A percentile compares a stretch with the other conserved stretches of the same genome.
Evolutionary conservation across 768 basidiomycete species (phyloP).

Genomic region (Mycena crocata): DNA sequence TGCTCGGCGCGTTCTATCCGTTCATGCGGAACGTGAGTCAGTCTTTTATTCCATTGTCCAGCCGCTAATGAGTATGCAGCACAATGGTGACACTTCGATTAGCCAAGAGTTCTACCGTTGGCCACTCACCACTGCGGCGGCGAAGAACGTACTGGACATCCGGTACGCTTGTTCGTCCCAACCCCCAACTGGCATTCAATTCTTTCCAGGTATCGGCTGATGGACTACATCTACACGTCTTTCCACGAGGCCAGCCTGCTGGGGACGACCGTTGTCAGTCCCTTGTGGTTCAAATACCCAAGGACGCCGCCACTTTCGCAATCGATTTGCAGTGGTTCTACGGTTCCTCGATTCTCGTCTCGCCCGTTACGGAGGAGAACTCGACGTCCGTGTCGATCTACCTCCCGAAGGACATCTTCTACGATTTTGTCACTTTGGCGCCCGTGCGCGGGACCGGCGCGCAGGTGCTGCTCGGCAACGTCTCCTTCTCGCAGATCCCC

Average conservation of each 20-base stretch:
- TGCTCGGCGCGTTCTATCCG: conserved; percentile 80
- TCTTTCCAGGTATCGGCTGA: conserved; percentile 64
- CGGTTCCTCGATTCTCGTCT: conserved; percentile 74
- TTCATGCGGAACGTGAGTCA: conserved; percentile 79
- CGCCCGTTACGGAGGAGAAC: conserved; percentile 73
- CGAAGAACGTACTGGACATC: conserved; percentile 69
- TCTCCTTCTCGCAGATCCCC: conserved; percentile 69
- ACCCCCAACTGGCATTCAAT: neutral
- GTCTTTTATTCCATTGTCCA: neutral
- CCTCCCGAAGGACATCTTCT: conserved; percentile 73
- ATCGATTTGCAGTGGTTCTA: conserved; percentile 80
- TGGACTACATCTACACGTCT: conserved; percentile 80
- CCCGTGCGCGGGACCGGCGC: conserved; percentile 62
- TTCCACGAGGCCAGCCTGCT: conserved; percentile 68
- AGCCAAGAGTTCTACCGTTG: conserved; percentile 79
- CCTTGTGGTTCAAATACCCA: conserved; percentile 78
- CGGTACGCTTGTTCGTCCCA: conserved; percentile 53
- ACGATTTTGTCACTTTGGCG: conserved; percentile 66
- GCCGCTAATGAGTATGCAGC: conserved; percentile 16
- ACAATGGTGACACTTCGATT: conserved; percentile 52
- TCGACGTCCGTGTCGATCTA: conserved; percentile 69
- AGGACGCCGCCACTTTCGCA: conserved; percentile 65
- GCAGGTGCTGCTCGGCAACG: conserved; percentile 55
- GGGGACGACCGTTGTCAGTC: conserved; percentile 75
- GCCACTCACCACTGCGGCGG: conserved; percentile 67